A percentile compares a stretch with the other conserved stretches of the same genome.
Conservation (phyloP, 371 early-diverging fungal species). For the Apophysomyces trapeziformis region DNA sequence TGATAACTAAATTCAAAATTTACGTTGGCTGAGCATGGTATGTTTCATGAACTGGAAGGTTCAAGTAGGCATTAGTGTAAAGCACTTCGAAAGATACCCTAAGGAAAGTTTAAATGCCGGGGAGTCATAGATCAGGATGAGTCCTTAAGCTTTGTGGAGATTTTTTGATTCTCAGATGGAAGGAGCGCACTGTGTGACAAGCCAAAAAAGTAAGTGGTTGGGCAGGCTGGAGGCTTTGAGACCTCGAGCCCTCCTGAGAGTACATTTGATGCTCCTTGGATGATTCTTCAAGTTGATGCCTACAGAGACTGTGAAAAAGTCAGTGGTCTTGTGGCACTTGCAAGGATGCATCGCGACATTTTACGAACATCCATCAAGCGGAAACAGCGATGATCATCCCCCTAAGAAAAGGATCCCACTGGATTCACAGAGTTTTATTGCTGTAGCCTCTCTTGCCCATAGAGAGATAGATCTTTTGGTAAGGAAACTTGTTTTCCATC, state of each 20-base stretch:
- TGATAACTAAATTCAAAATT: too few species aligned
- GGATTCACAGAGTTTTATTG: conserved; percentile 26
- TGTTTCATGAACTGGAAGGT: too few species aligned
- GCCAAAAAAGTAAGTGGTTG: too few species aligned
- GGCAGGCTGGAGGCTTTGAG: too few species aligned
- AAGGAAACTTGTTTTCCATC: background rate
- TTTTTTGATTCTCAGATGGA: too few species aligned
- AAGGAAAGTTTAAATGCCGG: too few species aligned
- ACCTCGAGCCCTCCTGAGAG: background rate
- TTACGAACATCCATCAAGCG: conserved; percentile 18
- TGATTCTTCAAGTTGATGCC: conserved; percentile 9
- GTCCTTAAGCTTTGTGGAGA: too few species aligned
- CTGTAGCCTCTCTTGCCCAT: conserved; percentile 33
- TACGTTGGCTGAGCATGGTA: too few species aligned
- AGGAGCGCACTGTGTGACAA: too few species aligned
- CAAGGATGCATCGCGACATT: conserved; percentile 33
- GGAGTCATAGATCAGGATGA: too few species aligned
- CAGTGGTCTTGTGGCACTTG: conserved; percentile 36
- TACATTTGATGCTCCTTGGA: conserved; percentile 2
- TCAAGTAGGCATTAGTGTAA: too few species aligned
- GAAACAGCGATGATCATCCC: conserved; percentile 1
- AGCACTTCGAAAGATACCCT: too few species aligned
- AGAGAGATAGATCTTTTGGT: conserved; percentile 32
- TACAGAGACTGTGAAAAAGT: conserved; percentile 13
- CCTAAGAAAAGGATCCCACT: conserved; percentile 22